Evolutionary conservation across 2,329 filamentous ascomycete species (phyloP).

Genomic region (Cercospora sesami): DNA sequence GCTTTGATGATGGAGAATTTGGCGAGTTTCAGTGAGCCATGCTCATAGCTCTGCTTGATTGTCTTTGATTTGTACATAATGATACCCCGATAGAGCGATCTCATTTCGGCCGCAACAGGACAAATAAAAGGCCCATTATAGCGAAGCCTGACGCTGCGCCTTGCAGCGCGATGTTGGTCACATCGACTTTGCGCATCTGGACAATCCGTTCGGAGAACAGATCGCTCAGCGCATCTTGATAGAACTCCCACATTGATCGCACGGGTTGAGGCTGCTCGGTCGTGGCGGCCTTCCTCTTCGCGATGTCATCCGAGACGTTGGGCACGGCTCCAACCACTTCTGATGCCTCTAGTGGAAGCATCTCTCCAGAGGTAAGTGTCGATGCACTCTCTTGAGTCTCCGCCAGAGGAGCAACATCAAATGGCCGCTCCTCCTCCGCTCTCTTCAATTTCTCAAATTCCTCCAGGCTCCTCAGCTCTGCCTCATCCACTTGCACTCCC

Average conservation of each 20-base stretch:
- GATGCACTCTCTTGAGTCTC: slow-evolving; percentile 13
- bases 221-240: slow-evolving; percentile 31
- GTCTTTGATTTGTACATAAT: slow-evolving; percentile 3
- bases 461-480: slow-evolving; percentile 17
- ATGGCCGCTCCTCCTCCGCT: slow-evolving; percentile 3
- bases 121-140: slow-evolving; percentile 39
- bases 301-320: not conserved
- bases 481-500: slow-evolving; percentile 29
- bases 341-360: slow-evolving; percentile 30
- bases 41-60: not conserved
- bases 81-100: slow-evolving; percentile 15
- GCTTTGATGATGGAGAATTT: slow-evolving; percentile 86
- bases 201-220: slow-evolving; percentile 48
- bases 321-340: slow-evolving; percentile 22
- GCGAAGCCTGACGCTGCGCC: slow-evolving; percentile 46
- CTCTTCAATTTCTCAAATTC: slow-evolving; percentile 3
- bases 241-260: slow-evolving; percentile 18
- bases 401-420: slow-evolving; percentile 13
- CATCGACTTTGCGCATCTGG: slow-evolving; percentile 48
- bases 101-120: slow-evolving; percentile 38
- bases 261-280: slow-evolving; percentile 4
- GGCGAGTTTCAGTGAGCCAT: slow-evolving; percentile 67
- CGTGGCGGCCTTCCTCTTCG: not conserved
- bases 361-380: slow-evolving; percentile 26
- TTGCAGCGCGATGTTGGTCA: slow-evolving; percentile 48